Evolutionary conservation across 108 stramenopile species (phyloP).

Genomic region (Fistulifera solaris): DNA sequence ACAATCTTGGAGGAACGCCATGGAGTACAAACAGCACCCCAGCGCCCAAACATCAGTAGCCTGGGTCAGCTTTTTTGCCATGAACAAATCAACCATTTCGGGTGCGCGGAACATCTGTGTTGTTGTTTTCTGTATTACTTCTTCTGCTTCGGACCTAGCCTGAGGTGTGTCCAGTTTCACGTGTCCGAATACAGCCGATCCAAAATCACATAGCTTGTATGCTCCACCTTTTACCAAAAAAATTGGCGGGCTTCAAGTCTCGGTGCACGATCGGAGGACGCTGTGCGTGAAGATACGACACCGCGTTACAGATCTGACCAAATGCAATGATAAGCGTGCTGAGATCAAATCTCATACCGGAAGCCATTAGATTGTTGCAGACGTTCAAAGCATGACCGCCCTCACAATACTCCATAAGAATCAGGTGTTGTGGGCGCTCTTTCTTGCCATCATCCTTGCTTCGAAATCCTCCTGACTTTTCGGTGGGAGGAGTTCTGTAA

Average conservation of each 20-base stretch:
- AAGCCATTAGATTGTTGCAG: conserved; percentile 47
- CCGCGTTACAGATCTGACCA: conserved; percentile 81
- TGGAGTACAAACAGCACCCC: conserved; percentile 84
- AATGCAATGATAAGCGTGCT: conserved; percentile 76
- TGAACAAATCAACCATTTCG: conserved; percentile 94
- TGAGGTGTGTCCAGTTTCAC: conserved; percentile 65
- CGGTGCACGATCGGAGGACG: conserved; percentile 91
- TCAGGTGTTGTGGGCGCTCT: conserved; percentile 64
- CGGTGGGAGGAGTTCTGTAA: conserved; percentile 23
- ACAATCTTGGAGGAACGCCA: conserved; percentile 80
- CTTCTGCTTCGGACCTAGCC: conserved; percentile 72
- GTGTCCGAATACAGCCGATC: conserved; percentile 77
- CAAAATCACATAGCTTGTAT: conserved; percentile 92
- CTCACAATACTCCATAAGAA: conserved; percentile 91
- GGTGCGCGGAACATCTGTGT: conserved; percentile 96
- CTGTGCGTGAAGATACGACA: conserved; percentile 78
- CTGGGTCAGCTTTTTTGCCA: conserved; percentile 77
- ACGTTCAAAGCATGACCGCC: conserved; percentile 84
- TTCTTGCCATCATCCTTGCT: conserved; percentile 16
- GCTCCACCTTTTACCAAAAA: conserved; percentile 83
- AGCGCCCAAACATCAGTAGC: conserved; percentile 93
- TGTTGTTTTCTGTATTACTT: conserved; percentile 85
- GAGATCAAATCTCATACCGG: conserved; percentile 43
- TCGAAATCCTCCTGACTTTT: conserved; percentile 6
- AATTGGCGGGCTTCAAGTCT: conserved; percentile 98